Evolutionary conservation across 1,284 basidiomycete genomes (phyloP).

Genomic region (Trametes pubescens): DNA sequence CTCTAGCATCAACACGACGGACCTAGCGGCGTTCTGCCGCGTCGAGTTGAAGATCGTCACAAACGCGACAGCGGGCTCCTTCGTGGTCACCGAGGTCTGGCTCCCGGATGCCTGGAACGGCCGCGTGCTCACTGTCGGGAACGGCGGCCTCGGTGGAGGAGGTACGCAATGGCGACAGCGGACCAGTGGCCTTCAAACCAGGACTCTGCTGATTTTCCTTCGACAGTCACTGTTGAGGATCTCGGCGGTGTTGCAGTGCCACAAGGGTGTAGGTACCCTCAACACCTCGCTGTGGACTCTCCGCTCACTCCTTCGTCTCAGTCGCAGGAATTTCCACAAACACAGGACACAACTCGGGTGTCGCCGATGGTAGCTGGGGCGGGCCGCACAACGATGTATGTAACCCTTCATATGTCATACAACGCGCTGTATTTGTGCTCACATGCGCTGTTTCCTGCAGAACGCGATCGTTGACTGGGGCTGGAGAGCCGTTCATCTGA

Average conservation of each 20-base stretch:
- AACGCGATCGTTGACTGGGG: conserved; percentile 36
- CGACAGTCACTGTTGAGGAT: conserved; percentile 29
- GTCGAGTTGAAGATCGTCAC: conserved; percentile 33
- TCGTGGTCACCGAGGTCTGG: conserved; percentile 34
- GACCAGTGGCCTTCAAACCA: background rate
- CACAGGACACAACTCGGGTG: conserved; percentile 29
- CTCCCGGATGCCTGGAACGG: conserved; percentile 37
- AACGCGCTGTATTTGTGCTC: background rate
- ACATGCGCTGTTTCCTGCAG: conserved; percentile 1
- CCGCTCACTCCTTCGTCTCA: background rate
- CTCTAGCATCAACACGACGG: conserved; percentile 23
- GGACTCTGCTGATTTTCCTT: background rate
- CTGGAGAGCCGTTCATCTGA: conserved; percentile 35
- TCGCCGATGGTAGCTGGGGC: conserved; percentile 27
- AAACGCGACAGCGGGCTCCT: conserved; percentile 35
- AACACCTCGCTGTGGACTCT: background rate
- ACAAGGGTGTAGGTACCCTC: conserved; percentile 28
- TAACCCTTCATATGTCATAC: background rate
- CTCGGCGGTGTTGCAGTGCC: conserved; percentile 29
- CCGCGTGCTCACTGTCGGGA: conserved; percentile 33
- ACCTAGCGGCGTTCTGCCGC: conserved; percentile 35
- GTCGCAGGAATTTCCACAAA: conserved; percentile 36
- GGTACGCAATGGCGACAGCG: conserved; percentile 3
- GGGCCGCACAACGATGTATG: conserved; percentile 35
- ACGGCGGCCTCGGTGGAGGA: conserved; percentile 34